A percentile compares a stretch with the other conserved stretches of the same genome.
phyloP scores from a whole-genome alignment of 116 monocot genomes.

The Papilionanthe hybrid region DNA sequence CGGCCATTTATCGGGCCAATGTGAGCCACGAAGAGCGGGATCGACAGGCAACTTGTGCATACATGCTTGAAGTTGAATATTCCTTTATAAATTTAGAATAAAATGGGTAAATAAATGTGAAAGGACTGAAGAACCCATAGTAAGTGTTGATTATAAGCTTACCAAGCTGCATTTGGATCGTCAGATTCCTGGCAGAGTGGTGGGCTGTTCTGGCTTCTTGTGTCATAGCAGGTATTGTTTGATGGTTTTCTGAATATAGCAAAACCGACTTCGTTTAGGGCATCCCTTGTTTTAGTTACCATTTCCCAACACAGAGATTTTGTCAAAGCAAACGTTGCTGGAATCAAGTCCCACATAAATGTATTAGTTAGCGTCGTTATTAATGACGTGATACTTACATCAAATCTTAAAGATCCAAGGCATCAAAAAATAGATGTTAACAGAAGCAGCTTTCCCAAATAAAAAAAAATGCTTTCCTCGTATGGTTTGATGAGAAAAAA shows the following conservation, averaged over 20 bases:
- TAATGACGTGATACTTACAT: too few relatives aligned
- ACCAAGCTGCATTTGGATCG: conserved; percentile 90
- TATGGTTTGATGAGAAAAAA: not conserved
- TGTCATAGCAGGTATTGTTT: conserved; percentile 69
- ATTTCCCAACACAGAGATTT: conserved; percentile 93
- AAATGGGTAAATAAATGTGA: not conserved
- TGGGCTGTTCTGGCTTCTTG: conserved; percentile 47
- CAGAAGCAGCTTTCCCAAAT: not conserved
- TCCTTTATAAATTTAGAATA: conserved; percentile 37
- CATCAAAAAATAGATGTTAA: not conserved
- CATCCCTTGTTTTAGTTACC: conserved; percentile 58
- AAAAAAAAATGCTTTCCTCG: not conserved
- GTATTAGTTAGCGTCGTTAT: not conserved
- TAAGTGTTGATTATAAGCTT: conserved; percentile 10
- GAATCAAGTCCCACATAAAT: conserved; percentile 10
- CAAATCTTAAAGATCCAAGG: too few relatives aligned
- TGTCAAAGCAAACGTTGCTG: conserved; percentile 70
- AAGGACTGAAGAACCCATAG: not conserved
- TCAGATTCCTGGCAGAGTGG: conserved; percentile 74
- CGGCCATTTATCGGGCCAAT: conserved; percentile 83
- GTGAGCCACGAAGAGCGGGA: conserved; percentile 49
- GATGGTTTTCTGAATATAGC: conserved; percentile 75
- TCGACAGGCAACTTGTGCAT: conserved; percentile 63
- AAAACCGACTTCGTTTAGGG: conserved; percentile 47
- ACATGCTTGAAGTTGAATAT: conserved; percentile 68